Evolutionary conservation across 106 monocot genomes (phyloP).

Genomic region (Platanthera zijinensis): DNA sequence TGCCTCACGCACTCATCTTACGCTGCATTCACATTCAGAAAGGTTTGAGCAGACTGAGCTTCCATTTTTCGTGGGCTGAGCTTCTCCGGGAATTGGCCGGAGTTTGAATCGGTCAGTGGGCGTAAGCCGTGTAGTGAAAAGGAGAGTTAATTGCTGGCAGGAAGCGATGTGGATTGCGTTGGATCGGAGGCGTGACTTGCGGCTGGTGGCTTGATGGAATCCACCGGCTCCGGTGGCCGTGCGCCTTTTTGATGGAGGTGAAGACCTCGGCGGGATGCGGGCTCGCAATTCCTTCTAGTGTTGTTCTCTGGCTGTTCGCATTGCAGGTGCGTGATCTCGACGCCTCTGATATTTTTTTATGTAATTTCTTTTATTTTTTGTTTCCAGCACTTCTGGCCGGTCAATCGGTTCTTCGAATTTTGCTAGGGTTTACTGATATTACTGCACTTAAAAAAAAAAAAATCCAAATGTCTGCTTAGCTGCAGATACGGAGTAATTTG

Average conservation of each 20-base stretch:
- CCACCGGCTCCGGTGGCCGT: background rate
- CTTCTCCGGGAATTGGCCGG: background rate
- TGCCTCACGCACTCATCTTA: background rate
- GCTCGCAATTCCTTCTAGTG: slow-evolving; percentile 5
- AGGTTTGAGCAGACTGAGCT: slow-evolving; percentile 1
- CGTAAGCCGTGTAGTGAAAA: background rate
- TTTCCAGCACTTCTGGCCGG: background rate
- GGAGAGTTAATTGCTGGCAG: background rate
- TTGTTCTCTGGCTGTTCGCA: slow-evolving; percentile 7
- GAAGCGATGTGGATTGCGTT: slow-evolving; percentile 1
- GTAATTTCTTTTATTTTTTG: background rate
- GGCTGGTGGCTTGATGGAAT: slow-evolving; percentile 17
- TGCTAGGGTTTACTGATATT: slow-evolving; percentile 3
- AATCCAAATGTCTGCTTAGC: background rate
- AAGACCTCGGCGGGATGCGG: slow-evolving; percentile 15
- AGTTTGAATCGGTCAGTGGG: background rate
- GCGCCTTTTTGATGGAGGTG: slow-evolving; percentile 23
- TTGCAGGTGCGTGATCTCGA: background rate
- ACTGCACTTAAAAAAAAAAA: background rate
- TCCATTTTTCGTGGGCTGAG: background rate
- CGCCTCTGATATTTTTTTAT: background rate
- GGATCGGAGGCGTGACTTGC: slow-evolving; percentile 1
- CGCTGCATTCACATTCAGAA: background rate
- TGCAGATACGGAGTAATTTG: background rate
- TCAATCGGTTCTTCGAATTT: background rate